These are phyloP conservation scores for Didymosphaeria variabile DNA, from an alignment of 2,329 filamentous ascomycete genomes.

Conservation along the genomic window DNA sequence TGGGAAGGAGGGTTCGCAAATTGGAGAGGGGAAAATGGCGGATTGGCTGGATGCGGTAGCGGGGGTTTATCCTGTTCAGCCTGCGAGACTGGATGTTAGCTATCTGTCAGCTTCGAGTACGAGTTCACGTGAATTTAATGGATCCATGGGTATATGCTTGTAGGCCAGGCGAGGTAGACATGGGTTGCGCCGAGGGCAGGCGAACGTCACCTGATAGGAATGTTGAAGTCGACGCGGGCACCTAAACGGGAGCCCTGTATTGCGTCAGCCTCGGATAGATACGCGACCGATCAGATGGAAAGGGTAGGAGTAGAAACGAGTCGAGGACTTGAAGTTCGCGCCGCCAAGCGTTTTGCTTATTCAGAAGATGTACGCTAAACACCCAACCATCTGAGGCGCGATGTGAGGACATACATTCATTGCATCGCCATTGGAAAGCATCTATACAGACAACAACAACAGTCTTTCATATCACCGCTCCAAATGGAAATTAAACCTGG, in stretches of 20 bases:
- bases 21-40: too few relatives aligned
- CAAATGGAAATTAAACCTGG: background rate
- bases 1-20: background rate
- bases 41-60: background rate
- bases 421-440: background rate
- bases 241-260: background rate
- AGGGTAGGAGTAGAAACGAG: background rate
- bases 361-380: background rate
- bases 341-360: background rate
- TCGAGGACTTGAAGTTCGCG: background rate
- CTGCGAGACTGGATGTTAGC: background rate
- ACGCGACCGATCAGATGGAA: background rate
- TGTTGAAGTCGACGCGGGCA: background rate
- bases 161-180: background rate
- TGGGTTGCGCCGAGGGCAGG: background rate
- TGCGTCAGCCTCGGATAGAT: background rate
- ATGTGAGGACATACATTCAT: background rate
- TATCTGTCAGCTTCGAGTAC: background rate
- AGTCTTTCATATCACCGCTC: background rate
- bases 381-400: background rate
- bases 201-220: background rate
- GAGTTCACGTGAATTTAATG: background rate
- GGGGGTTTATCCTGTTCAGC: background rate
- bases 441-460: background rate
- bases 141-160: background rate